These are phyloP conservation scores for Cylindrotheca fusiformis DNA, from an alignment of 108 stramenopile species.

Conservation along the genomic window DNA sequence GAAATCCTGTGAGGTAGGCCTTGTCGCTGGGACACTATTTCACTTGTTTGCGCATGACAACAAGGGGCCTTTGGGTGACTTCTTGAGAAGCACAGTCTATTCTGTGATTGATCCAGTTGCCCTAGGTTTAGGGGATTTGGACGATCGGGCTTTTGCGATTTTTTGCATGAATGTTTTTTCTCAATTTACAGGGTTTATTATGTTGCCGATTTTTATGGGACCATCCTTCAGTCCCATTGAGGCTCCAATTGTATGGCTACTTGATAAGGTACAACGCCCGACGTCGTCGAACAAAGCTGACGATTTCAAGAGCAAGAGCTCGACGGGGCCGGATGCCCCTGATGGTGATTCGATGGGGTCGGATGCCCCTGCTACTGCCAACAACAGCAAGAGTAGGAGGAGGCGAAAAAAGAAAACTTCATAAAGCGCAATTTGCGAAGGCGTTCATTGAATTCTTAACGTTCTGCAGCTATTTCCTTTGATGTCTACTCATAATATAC, in stretches of 20 bases:
- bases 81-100: conserved; percentile 41
- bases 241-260: not conserved
- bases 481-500: too few relatives aligned
- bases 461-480: too few relatives aligned
- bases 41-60: conserved; percentile 75
- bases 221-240: conserved; percentile 58
- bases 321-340: too few relatives aligned
- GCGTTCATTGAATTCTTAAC: too few relatives aligned
- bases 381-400: too few relatives aligned
- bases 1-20: conserved; percentile 1
- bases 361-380: too few relatives aligned
- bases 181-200: conserved; percentile 62
- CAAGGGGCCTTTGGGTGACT: conserved; percentile 52
- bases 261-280: not conserved
- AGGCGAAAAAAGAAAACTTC: too few relatives aligned
- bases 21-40: conserved; percentile 67
- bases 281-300: too few relatives aligned
- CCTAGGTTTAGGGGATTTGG: conserved; percentile 24
- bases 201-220: conserved; percentile 64
- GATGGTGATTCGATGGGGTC: too few relatives aligned
- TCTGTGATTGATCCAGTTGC: conserved; percentile 30
- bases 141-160: conserved; percentile 53
- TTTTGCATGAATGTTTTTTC: conserved; percentile 60
- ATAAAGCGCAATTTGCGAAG: too few relatives aligned
- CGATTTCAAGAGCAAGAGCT: too few relatives aligned